Evolutionary conservation across 768 basidiomycete genomes (phyloP).

Genomic region (Lyophyllum shimeji): DNA sequence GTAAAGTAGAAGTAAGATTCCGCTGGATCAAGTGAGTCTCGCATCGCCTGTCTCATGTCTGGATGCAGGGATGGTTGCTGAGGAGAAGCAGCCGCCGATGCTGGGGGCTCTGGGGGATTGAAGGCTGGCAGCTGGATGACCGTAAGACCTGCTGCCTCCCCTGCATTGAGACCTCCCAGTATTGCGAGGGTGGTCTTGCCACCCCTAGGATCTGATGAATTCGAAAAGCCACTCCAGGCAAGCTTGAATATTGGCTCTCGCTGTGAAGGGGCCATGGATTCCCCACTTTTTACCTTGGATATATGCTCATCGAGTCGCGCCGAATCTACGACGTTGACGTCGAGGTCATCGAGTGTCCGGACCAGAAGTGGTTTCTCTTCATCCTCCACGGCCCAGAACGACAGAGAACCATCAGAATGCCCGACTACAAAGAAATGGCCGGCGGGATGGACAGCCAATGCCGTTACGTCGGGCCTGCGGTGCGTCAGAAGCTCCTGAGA

Average conservation of each 20-base stretch:
- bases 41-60: conserved; percentile 61
- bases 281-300: conserved; percentile 17
- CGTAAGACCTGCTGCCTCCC: conserved; percentile 60
- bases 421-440: conserved; percentile 79
- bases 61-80: conserved; percentile 32
- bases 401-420: conserved; percentile 78
- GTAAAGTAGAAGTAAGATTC: conserved; percentile 60
- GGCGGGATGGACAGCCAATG: conserved; percentile 70
- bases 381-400: conserved; percentile 83
- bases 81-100: conserved; percentile 25
- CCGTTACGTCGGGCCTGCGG: conserved; percentile 68
- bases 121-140: conserved; percentile 69
- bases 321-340: conserved; percentile 57
- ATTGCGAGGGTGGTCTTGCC: conserved; percentile 74
- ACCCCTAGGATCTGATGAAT: conserved; percentile 61
- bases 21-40: conserved; percentile 50
- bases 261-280: conserved; percentile 15
- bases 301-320: conserved; percentile 43
- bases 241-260: conserved; percentile 86
- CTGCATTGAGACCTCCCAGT: conserved; percentile 68
- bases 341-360: conserved; percentile 57
- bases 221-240: conserved; percentile 78
- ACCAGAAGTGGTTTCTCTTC: conserved; percentile 74
- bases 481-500: conserved; percentile 66
- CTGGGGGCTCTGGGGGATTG: conserved; percentile 48